Evolutionary conservation across 768 basidiomycete genomes (phyloP), one percentile per base, ranked within the genome.

Genomic region (Tricholoma hemisulphureum): DNA sequence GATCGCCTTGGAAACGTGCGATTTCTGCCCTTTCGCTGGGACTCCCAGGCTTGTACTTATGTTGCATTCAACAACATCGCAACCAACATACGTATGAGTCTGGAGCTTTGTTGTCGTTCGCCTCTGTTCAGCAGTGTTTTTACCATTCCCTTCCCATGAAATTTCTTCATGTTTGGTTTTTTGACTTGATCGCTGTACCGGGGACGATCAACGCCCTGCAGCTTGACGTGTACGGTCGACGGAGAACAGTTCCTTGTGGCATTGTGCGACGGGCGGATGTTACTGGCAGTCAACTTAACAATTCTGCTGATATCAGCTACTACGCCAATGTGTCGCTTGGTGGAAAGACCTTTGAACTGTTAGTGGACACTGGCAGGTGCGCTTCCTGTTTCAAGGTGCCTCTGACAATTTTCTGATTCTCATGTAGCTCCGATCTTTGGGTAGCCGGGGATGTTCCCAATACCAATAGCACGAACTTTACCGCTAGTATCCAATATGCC

Each of bases 381-480:
- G 71, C 62, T 55, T 23, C 11, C 37, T 20, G 16, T 14, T 11
- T 32, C 39, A 4, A 18, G 18, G 46, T 54, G 8, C 29, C 23
- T 10, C 31, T 13, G n/a, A 28, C 11, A 55, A 48, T 57, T 4
- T 35, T 10, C 14, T 24, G 21, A 43, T 53, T 28, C 34, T 34
- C 13, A 20, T 11, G 51, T 51, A 89, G 87, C 58, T 86, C 87
- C 14, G 88, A 89, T 65, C 69, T 88, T 7, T 87, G 83, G 80
- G 79, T 88, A 5, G 77, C 80, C 9, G 76, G 77, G 28, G 57
- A 57, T 52, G 77, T 85, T 6, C 69, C 72, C 10, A 67, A 67
- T 34, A 77, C 77, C 31, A 72, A 61, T 16, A 61, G 70, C 23
- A 77, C 80, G 34, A 77, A 75, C 2, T 68, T 65, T 51, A 71